Evolutionary conservation across 139 green algal species (phyloP).

Genomic region (Edaphochlamys debaryana): DNA sequence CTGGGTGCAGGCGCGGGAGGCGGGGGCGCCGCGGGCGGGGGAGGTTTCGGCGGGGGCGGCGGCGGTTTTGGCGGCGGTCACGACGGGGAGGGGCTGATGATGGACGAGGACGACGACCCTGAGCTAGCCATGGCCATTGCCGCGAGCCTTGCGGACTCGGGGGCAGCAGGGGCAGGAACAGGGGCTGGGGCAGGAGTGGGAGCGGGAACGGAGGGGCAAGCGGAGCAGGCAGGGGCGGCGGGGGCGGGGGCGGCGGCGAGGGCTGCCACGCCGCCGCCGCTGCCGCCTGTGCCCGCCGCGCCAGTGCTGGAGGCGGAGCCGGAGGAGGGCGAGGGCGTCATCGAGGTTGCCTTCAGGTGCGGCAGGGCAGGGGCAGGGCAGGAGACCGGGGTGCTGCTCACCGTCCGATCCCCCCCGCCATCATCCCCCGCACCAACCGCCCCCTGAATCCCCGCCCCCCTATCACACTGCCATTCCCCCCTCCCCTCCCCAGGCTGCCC

Average conservation of each 20-base stretch:
- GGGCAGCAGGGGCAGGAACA: neutral
- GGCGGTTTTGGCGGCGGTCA: neutral
- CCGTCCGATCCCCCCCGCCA: too few relatives aligned
- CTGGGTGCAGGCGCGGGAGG: neutral
- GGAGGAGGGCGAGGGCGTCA: conserved; percentile 29
- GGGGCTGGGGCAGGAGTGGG: neutral
- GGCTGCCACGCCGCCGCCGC: neutral
- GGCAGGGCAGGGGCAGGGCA: neutral
- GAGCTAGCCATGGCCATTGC: conserved; percentile 77
- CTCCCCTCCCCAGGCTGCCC: too few relatives aligned
- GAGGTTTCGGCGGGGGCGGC: neutral
- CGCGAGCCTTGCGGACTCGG: conserved; percentile 57
- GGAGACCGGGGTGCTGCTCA: neutral
- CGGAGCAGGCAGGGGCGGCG: too few relatives aligned
- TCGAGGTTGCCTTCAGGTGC: conserved; percentile 29
- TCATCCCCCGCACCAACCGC: neutral
- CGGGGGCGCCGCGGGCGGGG: neutral
- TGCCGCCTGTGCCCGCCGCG: neutral
- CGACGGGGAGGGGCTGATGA: neutral
- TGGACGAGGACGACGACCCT: conserved; percentile 54
- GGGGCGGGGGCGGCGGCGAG: neutral
- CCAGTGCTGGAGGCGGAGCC: neutral
- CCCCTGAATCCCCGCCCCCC: too few relatives aligned
- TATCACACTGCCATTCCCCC: too few relatives aligned
- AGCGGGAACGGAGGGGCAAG: too few relatives aligned